Evolutionary conservation across 2,329 filamentous ascomycete species (phyloP).

Genomic region (Blastomyces silverae): DNA sequence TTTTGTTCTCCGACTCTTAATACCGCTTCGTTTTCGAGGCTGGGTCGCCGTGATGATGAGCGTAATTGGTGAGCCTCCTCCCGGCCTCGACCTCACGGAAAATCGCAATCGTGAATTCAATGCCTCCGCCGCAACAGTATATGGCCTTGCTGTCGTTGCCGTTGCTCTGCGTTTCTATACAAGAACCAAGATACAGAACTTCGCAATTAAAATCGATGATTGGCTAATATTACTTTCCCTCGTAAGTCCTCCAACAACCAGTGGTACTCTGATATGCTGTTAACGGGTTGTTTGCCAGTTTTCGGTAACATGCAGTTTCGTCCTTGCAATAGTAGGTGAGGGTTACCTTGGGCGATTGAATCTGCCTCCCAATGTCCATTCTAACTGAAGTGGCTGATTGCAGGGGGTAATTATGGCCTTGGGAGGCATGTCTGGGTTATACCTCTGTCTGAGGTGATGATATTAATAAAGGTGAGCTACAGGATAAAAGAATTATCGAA

Average conservation of each 20-base stretch:
- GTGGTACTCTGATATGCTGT: not conserved
- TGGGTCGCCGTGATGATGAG: not conserved
- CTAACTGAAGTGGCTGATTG: not conserved
- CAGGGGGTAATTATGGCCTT: conserved; percentile 14
- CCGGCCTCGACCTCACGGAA: conserved; percentile 17
- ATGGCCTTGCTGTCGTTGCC: conserved; percentile 17
- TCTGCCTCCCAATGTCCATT: not conserved
- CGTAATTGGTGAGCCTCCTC: conserved; percentile 8
- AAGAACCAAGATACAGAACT: conserved; percentile 11
- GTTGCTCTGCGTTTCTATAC: conserved; percentile 19
- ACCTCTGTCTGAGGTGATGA: conserved; percentile 3
- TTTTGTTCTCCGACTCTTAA: too few species aligned
- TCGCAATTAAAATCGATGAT: conserved; percentile 18
- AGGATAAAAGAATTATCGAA: not conserved
- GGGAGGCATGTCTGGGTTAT: conserved; percentile 16
- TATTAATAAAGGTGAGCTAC: conserved; percentile 5
- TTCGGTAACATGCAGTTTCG: conserved; percentile 9
- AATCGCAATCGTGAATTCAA: conserved; percentile 15
- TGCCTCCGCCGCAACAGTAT: conserved; percentile 13
- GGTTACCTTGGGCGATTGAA: not conserved
- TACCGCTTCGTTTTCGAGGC: not conserved
- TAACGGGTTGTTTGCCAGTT: not conserved
- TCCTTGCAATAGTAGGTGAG: conserved; percentile 10
- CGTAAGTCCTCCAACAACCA: conserved; percentile 10
- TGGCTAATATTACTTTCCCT: conserved; percentile 18